A percentile compares a stretch with the other conserved stretches of the same genome.
Conservation (phyloP, 2,329 filamentous ascomycete species). For the Purpureocillium takamizusanense region DNA sequence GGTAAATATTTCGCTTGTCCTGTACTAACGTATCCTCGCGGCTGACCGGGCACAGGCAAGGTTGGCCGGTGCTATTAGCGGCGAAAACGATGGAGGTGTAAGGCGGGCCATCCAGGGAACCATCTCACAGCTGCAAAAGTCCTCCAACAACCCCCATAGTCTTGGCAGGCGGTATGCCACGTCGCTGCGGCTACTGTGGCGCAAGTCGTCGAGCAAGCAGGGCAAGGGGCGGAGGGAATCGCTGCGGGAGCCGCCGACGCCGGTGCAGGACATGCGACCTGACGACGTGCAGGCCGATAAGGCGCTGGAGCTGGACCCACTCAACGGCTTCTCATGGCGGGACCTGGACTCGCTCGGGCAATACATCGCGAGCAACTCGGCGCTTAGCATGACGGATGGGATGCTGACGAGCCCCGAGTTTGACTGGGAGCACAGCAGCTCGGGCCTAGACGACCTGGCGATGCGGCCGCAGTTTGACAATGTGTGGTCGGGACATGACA, state of each 20-base stretch:
- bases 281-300: slow-evolving; percentile 7
- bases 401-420: slow-evolving; percentile 15
- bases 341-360: slow-evolving; percentile 52
- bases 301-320: slow-evolving; percentile 28
- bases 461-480: slow-evolving; percentile 11
- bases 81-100: slow-evolving; percentile 43
- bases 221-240: slow-evolving; percentile 2
- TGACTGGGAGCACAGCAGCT: slow-evolving; percentile 14
- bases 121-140: slow-evolving; percentile 49
- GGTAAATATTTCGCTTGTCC: slow-evolving; percentile 28
- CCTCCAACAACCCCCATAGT: slow-evolving; percentile 47
- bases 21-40: no score
- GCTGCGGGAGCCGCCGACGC: slow-evolving; percentile 14
- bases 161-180: slow-evolving; percentile 53
- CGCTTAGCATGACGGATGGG: slow-evolving; percentile 13
- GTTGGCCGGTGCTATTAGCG: slow-evolving; percentile 49
- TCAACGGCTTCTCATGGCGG: slow-evolving; percentile 53
- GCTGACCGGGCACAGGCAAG: slow-evolving; percentile 30
- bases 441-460: slow-evolving; percentile 9
- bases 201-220: slow-evolving; percentile 21
- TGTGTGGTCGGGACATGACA: slow-evolving; percentile 11
- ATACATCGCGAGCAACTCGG: slow-evolving; percentile 26
- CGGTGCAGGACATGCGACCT: slow-evolving; percentile 9
- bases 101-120: slow-evolving; percentile 49
- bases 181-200: slow-evolving; percentile 52